A percentile compares a stretch with the other conserved stretches of the same genome.
Conservation (phyloP, 345 rosid genomes). For the Moricandia moricandioides region DNA sequence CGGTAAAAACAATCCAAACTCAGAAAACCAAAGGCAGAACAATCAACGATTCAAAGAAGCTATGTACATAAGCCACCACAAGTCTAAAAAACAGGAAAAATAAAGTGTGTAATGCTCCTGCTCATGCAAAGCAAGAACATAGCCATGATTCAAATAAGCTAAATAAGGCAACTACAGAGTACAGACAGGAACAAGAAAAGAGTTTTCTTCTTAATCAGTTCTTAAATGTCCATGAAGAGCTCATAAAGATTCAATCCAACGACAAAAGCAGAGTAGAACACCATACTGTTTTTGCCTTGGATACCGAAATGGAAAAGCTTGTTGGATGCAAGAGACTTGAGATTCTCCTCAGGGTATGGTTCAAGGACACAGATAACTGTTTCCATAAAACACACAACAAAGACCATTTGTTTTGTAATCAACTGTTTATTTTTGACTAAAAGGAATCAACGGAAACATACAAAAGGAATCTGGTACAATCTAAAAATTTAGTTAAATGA, state of each 20-base stretch:
- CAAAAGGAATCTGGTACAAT: too few species aligned
- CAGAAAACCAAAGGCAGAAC: not conserved
- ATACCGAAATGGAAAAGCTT: slow-evolving; percentile 78
- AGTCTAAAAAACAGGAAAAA: not conserved
- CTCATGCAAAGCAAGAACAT: not conserved
- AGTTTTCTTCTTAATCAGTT: too few species aligned
- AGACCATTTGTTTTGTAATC: not conserved
- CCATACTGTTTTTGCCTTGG: slow-evolving; percentile 70
- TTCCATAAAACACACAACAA: not conserved
- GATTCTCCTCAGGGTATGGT: slow-evolving; percentile 71
- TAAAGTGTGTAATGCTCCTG: too few species aligned
- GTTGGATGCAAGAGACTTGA: slow-evolving; percentile 50
- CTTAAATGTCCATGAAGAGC: too few species aligned
- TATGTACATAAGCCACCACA: not conserved
- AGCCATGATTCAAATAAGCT: not conserved
- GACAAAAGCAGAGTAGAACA: not conserved
- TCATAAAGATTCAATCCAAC: too few species aligned
- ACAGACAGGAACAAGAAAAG: too few species aligned
- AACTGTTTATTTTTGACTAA: too few species aligned
- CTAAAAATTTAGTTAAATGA: too few species aligned
- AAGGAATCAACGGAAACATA: too few species aligned
- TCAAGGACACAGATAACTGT: slow-evolving; percentile 79
- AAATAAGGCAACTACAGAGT: not conserved
- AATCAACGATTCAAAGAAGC: too few species aligned
- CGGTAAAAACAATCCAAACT: slow-evolving; percentile 25